Conservation (phyloP, 495 filamentous ascomycete species). For the Aspergillus coremiiformis region DNA sequence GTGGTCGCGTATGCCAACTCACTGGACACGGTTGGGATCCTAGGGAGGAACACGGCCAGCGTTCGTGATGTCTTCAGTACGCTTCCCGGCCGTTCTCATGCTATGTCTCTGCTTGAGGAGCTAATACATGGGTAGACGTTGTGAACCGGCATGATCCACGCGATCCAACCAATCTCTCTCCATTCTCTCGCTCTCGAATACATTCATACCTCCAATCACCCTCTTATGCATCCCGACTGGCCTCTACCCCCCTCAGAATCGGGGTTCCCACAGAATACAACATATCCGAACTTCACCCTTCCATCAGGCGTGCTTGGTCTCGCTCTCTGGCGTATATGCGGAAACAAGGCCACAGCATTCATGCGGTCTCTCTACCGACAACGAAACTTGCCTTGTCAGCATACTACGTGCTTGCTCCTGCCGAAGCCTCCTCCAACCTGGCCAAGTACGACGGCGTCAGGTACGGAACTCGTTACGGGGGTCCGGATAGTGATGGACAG, state of each 20-base stretch:
- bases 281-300: slow-evolving; percentile 64
- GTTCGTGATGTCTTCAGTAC: slow-evolving; percentile 52
- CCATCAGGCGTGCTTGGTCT: slow-evolving; percentile 63
- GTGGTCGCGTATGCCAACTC: slow-evolving; percentile 95
- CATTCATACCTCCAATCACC: slow-evolving; percentile 17
- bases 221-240: slow-evolving; percentile 23
- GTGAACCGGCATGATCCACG: slow-evolving; percentile 56
- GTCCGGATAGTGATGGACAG: slow-evolving; percentile 20
- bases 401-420: slow-evolving; percentile 92
- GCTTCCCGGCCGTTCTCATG: background rate
- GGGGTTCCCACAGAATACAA: slow-evolving; percentile 87
- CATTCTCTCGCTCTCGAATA: slow-evolving; percentile 42
- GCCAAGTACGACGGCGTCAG: slow-evolving; percentile 94
- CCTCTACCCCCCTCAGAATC: slow-evolving; percentile 42
- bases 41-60: slow-evolving; percentile 45
- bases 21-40: slow-evolving; percentile 83
- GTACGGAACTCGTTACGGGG: slow-evolving; percentile 57
- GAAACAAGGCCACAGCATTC: slow-evolving; percentile 56
- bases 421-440: slow-evolving; percentile 95
- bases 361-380: slow-evolving; percentile 71
- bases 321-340: slow-evolving; percentile 49
- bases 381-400: slow-evolving; percentile 81
- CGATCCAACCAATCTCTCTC: slow-evolving; percentile 70
- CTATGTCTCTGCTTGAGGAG: background rate
- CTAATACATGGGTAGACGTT: slow-evolving; percentile 24